A percentile compares a stretch with the other conserved stretches of the same genome.
Conservation (phyloP, 2,329 filamentous ascomycete species). For the Colletotrichum tofieldiae region DNA sequence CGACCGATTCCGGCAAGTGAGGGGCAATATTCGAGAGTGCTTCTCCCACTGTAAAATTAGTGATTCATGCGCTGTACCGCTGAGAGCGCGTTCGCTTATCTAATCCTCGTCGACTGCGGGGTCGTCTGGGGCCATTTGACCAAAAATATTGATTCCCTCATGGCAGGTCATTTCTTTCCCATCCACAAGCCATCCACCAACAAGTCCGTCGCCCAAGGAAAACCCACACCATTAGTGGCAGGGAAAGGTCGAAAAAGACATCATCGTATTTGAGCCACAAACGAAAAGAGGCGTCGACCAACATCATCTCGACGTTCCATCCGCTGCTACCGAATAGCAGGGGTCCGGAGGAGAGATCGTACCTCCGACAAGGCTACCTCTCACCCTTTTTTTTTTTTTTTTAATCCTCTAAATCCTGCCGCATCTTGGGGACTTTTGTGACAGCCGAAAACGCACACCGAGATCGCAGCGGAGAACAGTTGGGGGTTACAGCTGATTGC, state of each 20-base stretch:
- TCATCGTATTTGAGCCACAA: constrained; percentile 24
- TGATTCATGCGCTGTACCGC: constrained; percentile 34
- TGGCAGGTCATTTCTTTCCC: constrained; percentile 37
- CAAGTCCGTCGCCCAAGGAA: constrained; percentile 19
- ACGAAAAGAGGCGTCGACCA: constrained; percentile 16
- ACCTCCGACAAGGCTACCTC: constrained; percentile 28
- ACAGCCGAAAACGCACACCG: neutral
- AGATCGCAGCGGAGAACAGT: constrained; percentile 29
- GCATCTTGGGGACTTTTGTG: constrained; percentile 17
- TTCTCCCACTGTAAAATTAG: constrained; percentile 33
- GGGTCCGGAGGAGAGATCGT: neutral
- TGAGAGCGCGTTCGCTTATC: constrained; percentile 32
- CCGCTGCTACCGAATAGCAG: constrained; percentile 29
- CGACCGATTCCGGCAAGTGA: constrained; percentile 33
- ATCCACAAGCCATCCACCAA: constrained; percentile 36
- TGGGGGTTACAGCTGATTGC: constrained; percentile 18
- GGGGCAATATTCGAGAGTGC: constrained; percentile 32
- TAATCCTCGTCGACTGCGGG: constrained; percentile 37
- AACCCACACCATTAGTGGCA: constrained; percentile 13
- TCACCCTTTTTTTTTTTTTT: neutral
- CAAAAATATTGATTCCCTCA: constrained; percentile 41
- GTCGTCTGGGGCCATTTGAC: constrained; percentile 14
- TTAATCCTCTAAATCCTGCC: neutral
- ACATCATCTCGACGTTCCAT: constrained; percentile 23
- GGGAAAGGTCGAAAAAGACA: constrained; percentile 18